A percentile compares a stretch with the other conserved stretches of the same genome.
Evolutionary conservation across 176 grass and related monocot genomes (phyloP).

Genomic region (Triticum dicoccoides): DNA sequence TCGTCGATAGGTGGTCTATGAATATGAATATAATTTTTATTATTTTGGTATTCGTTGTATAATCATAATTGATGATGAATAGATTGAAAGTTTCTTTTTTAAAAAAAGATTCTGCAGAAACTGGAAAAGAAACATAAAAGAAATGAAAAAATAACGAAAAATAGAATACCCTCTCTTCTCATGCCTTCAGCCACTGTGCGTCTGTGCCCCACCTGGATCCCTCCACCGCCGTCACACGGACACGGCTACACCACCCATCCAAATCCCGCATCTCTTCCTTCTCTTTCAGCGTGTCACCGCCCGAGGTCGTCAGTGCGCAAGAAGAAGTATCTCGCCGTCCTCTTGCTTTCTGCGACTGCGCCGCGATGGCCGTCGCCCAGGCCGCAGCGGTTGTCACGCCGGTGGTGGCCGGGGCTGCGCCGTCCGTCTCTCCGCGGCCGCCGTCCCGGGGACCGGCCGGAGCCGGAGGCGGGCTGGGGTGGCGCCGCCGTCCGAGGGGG

Average conservation of each 20-base stretch:
- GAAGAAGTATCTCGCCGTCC: not conserved
- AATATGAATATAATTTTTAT: too few relatives aligned
- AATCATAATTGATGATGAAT: too few relatives aligned
- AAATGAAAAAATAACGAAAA: too few relatives aligned
- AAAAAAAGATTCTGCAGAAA: too few relatives aligned
- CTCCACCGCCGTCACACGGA: not conserved
- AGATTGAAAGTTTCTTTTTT: too few relatives aligned
- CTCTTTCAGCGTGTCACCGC: not conserved
- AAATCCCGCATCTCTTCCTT: not conserved
- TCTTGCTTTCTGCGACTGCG: not conserved
- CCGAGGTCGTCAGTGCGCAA: not conserved
- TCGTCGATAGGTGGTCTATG: too few relatives aligned
- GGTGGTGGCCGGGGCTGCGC: conserved; percentile 4
- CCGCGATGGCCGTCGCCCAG: conserved; percentile 23
- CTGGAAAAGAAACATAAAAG: too few relatives aligned
- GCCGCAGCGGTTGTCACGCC: conserved; percentile 11
- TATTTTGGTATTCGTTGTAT: too few relatives aligned
- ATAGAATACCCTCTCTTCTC: too few relatives aligned
- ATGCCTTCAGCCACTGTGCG: too few relatives aligned
- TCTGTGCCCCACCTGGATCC: not conserved
- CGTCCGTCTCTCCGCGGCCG: not conserved
- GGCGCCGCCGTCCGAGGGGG: conserved; percentile 14
- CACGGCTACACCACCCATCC: conserved; percentile 1
- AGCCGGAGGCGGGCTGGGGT: conserved; percentile 10
- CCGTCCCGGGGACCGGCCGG: not conserved